Evolutionary conservation across 1,284 basidiomycete genomes (phyloP).

Genomic region (Cryptococcus sp.): DNA sequence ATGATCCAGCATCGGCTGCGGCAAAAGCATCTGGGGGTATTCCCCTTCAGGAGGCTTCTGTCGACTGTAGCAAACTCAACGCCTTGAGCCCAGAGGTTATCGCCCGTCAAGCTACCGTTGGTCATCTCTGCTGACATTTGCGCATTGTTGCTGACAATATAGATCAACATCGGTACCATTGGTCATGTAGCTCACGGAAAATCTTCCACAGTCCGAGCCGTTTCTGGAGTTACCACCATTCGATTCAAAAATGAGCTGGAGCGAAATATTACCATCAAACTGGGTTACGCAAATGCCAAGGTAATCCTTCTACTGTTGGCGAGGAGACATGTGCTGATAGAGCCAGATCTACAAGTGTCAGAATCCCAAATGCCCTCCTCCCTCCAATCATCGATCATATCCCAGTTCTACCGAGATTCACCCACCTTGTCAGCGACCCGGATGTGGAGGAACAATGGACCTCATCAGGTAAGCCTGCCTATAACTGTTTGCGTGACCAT

Average conservation of each 20-base stretch:
- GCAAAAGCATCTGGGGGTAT: conserved; percentile 18
- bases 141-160: not conserved
- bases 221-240: conserved; percentile 98
- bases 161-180: conserved; percentile 65
- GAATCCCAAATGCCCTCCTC: conserved; percentile 85
- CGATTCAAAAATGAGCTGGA: conserved; percentile 99
- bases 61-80: conserved; percentile 76
- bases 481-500: not conserved
- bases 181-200: conserved; percentile 98
- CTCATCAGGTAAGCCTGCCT: conserved; percentile 58
- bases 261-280: conserved; percentile 98
- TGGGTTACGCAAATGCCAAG: conserved; percentile 97
- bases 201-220: conserved; percentile 97
- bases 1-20: conserved; percentile 33
- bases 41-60: conserved; percentile 51
- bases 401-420: conserved; percentile 89
- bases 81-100: conserved; percentile 95
- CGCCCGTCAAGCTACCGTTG: conserved; percentile 79
- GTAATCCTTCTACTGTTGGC: conserved; percentile 50
- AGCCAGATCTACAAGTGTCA: conserved; percentile 94
- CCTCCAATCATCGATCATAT: conserved; percentile 91
- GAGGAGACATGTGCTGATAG: not conserved
- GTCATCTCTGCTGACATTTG: conserved; percentile 8
- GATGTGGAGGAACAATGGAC: conserved; percentile 85
- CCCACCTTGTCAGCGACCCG: conserved; percentile 87